These are phyloP conservation scores for Zymoseptoria crescenta DNA, from an alignment of 2,329 filamentous ascomycete species.

Conservation along the genomic window DNA sequence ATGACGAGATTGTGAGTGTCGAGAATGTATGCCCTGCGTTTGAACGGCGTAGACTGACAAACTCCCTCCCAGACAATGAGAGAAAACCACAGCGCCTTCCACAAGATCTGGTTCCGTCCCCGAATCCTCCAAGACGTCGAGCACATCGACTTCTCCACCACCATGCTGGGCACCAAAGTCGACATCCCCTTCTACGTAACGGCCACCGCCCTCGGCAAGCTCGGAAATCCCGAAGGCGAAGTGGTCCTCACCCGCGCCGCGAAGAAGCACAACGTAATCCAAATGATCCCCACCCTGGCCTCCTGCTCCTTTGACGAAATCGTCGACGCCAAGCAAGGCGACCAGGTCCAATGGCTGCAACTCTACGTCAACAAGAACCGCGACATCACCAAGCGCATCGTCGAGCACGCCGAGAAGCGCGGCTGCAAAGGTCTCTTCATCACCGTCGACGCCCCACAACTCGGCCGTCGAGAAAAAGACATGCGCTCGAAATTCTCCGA, in stretches of 20 bases:
- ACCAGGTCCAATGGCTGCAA: constrained; percentile 93
- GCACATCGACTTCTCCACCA: constrained; percentile 76
- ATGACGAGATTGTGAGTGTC: constrained; percentile 68
- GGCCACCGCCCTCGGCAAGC: constrained; percentile 88
- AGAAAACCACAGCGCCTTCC: constrained; percentile 92
- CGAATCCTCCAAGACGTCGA: constrained; percentile 83
- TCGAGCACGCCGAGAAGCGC: constrained; percentile 81
- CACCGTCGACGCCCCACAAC: constrained; percentile 93
- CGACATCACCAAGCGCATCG: constrained; percentile 78
- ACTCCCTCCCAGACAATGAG: constrained; percentile 50
- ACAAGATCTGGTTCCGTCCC: constrained; percentile 96
- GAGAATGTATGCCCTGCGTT: not conserved
- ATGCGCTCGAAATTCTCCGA: constrained; percentile 79
- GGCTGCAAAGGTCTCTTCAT: constrained; percentile 97
- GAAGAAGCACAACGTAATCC: constrained; percentile 77
- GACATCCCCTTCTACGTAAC: constrained; percentile 93
- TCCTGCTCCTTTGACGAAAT: constrained; percentile 98
- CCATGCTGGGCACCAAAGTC: constrained; percentile 82
- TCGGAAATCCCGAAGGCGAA: constrained; percentile 89
- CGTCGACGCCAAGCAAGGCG: constrained; percentile 68
- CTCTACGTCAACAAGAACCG: constrained; percentile 85
- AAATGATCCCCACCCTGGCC: constrained; percentile 97
- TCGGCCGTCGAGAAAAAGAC: constrained; percentile 92
- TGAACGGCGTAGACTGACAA: not conserved
- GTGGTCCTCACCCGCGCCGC: constrained; percentile 81